Base-by-base conservation (phyloP, 148 eudicot species). In the Fallopia convolvulus region DNA sequence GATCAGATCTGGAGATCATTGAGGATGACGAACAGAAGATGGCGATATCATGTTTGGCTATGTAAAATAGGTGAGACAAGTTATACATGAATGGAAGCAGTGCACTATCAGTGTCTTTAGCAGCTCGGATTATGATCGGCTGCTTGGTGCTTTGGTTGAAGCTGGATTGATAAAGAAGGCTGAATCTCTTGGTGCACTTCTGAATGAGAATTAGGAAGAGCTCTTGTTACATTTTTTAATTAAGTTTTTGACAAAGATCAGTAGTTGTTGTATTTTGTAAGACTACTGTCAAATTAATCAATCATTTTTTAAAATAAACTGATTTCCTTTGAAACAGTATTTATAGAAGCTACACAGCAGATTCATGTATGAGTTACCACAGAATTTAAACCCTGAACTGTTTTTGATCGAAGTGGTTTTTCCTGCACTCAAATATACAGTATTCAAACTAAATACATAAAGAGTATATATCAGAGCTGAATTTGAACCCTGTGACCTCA, bases 1-100 rank as follows among this genome's bases (percentile, higher is more conserved):
- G 93, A 92, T 78, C 90, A 87, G 76, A 89, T 95, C 36, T 95
- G 99, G 97, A 88, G 86, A 80, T 92, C 99, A 20, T 85, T 95
- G 88, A 85, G 83, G 82, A 86, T 86, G 93, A 92, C 97, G 0
- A 83, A 71, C 93, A 91, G 36, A 95, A 90, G 81, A 88, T 95
- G 97, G 90, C 83, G 1, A 95, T 86, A 76, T 92, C 74, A 92
- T 95, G 87, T 89, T 94, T 47, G 99, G 86, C 65, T 80, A 88
- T 81, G 74, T 90, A 78, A 82, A 85, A 81, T 92, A 92, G 76
- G 94, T 82, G 1, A 87, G 83, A 74, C 90, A 95, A 80, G 89
- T 92, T 18, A 78, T 95, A 70, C 89, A 86, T 52, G 92, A 91
- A 58, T 95, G 97, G 99, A 89, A 87, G 82, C 84, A 81, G 77